These are phyloP conservation scores for Neurospora sp. DNA, from an alignment of 495 filamentous ascomycete species.

Conservation along the genomic window DNA sequence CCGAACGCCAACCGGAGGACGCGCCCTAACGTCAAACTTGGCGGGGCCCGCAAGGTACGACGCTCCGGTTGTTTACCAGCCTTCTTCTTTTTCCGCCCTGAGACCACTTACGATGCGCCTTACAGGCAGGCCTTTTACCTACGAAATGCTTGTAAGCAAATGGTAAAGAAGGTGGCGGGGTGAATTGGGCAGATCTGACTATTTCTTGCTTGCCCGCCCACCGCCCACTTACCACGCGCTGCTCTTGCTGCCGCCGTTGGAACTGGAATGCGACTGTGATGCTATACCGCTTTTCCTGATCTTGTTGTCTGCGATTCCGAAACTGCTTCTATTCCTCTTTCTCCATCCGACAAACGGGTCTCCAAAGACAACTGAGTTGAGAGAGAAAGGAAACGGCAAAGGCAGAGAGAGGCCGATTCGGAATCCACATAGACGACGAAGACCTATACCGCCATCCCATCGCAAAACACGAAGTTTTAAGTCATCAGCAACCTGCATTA, in stretches of 20 bases:
- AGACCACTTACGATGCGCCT: neutral
- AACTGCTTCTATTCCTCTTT: neutral
- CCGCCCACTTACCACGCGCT: neutral
- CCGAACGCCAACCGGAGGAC: neutral
- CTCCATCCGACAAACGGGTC: neutral
- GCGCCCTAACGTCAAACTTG: neutral
- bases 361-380: neutral
- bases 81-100: neutral
- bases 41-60: neutral
- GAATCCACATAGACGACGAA: neutral
- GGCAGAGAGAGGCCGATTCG: constrained; percentile 7
- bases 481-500: neutral
- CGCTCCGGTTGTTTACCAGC: neutral
- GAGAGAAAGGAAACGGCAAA: neutral
- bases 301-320: neutral
- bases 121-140: neutral
- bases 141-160: neutral
- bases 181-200: neutral
- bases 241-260: neutral
- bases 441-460: neutral
- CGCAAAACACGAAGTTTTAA: neutral
- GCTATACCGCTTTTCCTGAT: neutral
- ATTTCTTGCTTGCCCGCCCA: neutral
- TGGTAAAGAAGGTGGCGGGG: neutral
- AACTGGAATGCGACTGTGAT: neutral